A percentile compares a stretch with the other conserved stretches of the same genome.
Evolutionary conservation across 768 basidiomycete species (phyloP).

Genomic region (Suillus occidentalis): DNA sequence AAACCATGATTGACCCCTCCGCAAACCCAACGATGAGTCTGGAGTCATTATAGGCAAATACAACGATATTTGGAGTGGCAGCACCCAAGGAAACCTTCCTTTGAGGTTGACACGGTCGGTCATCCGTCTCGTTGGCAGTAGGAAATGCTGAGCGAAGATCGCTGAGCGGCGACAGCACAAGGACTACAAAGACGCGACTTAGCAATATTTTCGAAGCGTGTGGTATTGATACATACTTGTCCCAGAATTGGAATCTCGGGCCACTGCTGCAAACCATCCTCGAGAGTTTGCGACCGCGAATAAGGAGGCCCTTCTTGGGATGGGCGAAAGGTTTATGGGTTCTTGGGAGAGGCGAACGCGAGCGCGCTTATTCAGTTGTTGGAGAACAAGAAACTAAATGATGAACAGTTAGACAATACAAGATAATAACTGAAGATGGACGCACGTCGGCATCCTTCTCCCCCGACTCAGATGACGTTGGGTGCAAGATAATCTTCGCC

Average conservation of each 20-base stretch:
- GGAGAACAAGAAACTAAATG: slow-evolving; percentile 38
- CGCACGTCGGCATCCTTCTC: slow-evolving; percentile 35
- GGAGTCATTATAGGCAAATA: slow-evolving; percentile 60
- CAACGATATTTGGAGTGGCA: slow-evolving; percentile 51
- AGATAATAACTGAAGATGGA: neutral
- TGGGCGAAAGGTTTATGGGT: slow-evolving; percentile 41
- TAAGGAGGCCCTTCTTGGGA: slow-evolving; percentile 48
- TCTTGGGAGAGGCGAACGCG: slow-evolving; percentile 63
- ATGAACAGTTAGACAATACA: slow-evolving; percentile 10
- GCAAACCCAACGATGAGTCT: slow-evolving; percentile 59
- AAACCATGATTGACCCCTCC: slow-evolving; percentile 60
- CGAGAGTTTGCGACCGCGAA: slow-evolving; percentile 59
- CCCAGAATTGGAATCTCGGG: slow-evolving; percentile 32
- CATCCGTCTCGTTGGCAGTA: slow-evolving; percentile 38
- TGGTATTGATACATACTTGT: slow-evolving; percentile 35
- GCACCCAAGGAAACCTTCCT: slow-evolving; percentile 46
- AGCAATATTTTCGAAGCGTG: neutral
- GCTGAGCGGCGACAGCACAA: slow-evolving; percentile 59
- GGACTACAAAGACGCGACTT: slow-evolving; percentile 37
- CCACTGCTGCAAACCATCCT: slow-evolving; percentile 72
- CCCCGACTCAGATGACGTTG: slow-evolving; percentile 21
- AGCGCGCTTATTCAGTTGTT: slow-evolving; percentile 55
- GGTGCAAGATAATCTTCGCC: too few relatives aligned
- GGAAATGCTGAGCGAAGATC: slow-evolving; percentile 58
- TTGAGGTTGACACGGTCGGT: slow-evolving; percentile 50